Percentiles rank a stretch among this genome's conserved stretches.
Evolutionary conservation across 495 filamentous ascomycete genomes (phyloP).

Genomic region (Annulohypoxylon stygium): DNA sequence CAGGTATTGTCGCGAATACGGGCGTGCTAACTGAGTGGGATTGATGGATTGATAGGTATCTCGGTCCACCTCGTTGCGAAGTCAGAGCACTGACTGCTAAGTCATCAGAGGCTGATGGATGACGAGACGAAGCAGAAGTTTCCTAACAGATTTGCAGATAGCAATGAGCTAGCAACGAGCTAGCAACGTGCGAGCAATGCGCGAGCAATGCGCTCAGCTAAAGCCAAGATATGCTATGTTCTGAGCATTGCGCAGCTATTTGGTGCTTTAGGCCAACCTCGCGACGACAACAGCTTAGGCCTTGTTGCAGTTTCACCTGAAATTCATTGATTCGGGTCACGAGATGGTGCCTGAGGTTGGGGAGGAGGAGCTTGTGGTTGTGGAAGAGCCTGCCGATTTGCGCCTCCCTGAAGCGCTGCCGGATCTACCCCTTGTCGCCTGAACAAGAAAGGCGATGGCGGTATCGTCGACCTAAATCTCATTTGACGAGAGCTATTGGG

Average conservation of each 20-base stretch:
- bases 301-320: not conserved
- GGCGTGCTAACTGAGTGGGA: conserved; percentile 13
- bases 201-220: not conserved
- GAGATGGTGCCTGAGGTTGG: conserved; percentile 50
- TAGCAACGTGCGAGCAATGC: not conserved
- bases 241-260: conserved; percentile 4
- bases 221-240: not conserved
- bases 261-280: not conserved
- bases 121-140: not conserved
- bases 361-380: conserved; percentile 45
- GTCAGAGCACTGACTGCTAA: not conserved
- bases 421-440: conserved; percentile 44
- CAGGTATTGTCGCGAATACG: conserved; percentile 22
- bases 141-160: not conserved
- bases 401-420: conserved; percentile 33
- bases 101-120: not conserved
- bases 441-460: conserved; percentile 59
- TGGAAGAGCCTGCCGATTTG: conserved; percentile 45
- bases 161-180: not conserved
- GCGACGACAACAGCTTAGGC: not conserved
- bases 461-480: conserved; percentile 78
- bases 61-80: conserved; percentile 3
- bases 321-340: conserved; percentile 13
- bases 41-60: not conserved
- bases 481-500: conserved; percentile 76